Evolutionary conservation across 371 early-diverging fungal species (phyloP), one percentile per base, ranked within the genome.

Genomic region (Lichtheimia ramosa): DNA sequence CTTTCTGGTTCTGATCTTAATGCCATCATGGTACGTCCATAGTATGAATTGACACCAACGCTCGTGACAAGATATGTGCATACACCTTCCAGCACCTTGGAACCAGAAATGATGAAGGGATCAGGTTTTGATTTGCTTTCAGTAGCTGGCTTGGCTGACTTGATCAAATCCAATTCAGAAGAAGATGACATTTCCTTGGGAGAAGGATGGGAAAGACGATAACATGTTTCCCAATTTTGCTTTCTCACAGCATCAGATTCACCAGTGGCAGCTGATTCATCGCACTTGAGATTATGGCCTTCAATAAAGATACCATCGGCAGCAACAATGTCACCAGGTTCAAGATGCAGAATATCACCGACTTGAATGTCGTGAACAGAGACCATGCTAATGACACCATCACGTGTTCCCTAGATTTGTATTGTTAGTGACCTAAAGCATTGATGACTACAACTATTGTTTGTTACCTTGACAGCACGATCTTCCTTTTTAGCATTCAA

Each of bases 261-360:
- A 57, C 97, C 97, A 0, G 96, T 96, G 12, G 93, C 91, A 27
- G 92, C 88, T 25, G 90, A 90, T 70, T 96, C 97, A 71, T 96
- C 97, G 69, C 91, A 91, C 16, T 77, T 83, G 50, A 96, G 75
- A 73, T 93, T 91, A 63, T 90, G 90, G 18, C 94, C 94, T 56
- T 79, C 79, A 48, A 94, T 79, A 58, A 89, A 85, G 48, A 97
- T 78, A 66, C 95, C 93, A 73, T 98, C 98, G 5, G 88, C 95
- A 3, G 90, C 77, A 34, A 96, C 80, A 46, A 96, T 89, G 68
- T 97, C 97, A 54, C 98, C 98, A 16, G 95, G 92, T 70, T 98
- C 96, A 23, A 98, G 75, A 58, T 89, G 70, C 53, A 96, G 65
- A 39, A 97, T 81, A 69, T 97, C 97, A 39, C 96, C 96, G 7